These are phyloP conservation scores for Cryptococcus sp. DNA, from an alignment of 1,284 basidiomycete species.

Conservation along the genomic window DNA sequence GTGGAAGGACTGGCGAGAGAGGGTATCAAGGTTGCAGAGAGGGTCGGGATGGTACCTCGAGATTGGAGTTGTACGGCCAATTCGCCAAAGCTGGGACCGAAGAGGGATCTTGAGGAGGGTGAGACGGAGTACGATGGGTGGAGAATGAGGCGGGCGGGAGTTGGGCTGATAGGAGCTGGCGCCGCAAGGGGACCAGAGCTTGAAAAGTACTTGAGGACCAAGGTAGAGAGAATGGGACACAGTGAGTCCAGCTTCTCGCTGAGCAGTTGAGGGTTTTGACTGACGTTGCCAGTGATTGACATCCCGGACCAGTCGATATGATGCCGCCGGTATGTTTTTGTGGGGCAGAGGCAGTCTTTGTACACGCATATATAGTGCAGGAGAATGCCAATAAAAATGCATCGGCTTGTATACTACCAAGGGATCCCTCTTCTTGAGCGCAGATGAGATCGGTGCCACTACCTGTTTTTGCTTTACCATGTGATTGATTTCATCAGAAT, in stretches of 20 bases:
- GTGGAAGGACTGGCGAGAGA: constrained; percentile 80
- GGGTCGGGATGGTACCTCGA: constrained; percentile 90
- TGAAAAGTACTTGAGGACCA: constrained; percentile 92
- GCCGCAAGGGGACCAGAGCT: constrained; percentile 78
- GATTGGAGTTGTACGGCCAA: constrained; percentile 60
- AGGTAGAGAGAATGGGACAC: constrained; percentile 95
- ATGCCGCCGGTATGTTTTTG: not conserved
- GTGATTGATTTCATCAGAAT: no score
- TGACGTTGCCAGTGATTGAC: constrained; percentile 23
- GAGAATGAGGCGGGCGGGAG: constrained; percentile 57
- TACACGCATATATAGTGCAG: not conserved
- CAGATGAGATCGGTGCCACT: no score
- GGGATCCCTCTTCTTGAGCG: no score
- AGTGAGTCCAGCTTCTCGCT: constrained; percentile 40
- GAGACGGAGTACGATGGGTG: constrained; percentile 47
- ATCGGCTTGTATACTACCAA: no score
- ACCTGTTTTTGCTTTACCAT: no score
- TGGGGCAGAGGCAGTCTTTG: not conserved
- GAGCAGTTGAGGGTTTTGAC: not conserved
- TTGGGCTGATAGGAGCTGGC: constrained; percentile 77
- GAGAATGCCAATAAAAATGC: no score
- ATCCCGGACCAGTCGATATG: constrained; percentile 13
- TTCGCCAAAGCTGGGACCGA: constrained; percentile 7
- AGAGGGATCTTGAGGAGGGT: constrained; percentile 18
- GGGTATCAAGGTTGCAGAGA: constrained; percentile 72